Percentiles rank a stretch among this genome's conserved stretches.
These are phyloP conservation scores for Corymbia citriodora DNA, from an alignment of 441 rosid genomes.

Conservation along the genomic window DNA sequence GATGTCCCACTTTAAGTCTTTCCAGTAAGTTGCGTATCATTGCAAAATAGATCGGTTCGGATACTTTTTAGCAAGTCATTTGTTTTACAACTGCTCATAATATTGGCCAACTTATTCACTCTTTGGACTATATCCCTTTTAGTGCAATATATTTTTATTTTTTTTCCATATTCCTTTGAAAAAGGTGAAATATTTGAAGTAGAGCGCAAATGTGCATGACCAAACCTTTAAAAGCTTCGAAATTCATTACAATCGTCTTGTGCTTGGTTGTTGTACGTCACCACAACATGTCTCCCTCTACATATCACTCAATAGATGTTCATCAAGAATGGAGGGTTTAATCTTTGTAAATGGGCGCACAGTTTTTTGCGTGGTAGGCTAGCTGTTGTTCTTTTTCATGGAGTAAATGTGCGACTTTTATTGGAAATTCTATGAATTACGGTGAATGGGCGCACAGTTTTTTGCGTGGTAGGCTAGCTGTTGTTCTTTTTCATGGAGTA, in stretches of 20 bases:
- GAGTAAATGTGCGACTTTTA: too few relatives aligned
- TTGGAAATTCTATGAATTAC: not conserved
- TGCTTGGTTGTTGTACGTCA: not conserved
- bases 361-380: not conserved
- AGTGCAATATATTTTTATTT: not conserved
- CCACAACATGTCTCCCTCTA: not conserved
- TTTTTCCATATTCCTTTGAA: not conserved
- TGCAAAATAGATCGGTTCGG: not conserved
- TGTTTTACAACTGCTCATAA: not conserved
- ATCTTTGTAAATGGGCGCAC: not conserved
- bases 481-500: not conserved
- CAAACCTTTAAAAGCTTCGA: not conserved
- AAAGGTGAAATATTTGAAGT: not conserved
- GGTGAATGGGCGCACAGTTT: not conserved
- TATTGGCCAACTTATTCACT: not conserved
- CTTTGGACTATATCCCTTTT: not conserved
- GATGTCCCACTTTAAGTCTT: not conserved
- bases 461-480: not conserved
- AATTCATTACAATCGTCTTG: not conserved
- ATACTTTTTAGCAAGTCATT: not conserved
- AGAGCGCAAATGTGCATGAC: not conserved
- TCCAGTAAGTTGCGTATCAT: not conserved
- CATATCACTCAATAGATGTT: not conserved
- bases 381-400: not conserved
- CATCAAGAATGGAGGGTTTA: not conserved